Conservation (phyloP, 1,284 basidiomycete species). For the Ustilago esculenta region DNA sequence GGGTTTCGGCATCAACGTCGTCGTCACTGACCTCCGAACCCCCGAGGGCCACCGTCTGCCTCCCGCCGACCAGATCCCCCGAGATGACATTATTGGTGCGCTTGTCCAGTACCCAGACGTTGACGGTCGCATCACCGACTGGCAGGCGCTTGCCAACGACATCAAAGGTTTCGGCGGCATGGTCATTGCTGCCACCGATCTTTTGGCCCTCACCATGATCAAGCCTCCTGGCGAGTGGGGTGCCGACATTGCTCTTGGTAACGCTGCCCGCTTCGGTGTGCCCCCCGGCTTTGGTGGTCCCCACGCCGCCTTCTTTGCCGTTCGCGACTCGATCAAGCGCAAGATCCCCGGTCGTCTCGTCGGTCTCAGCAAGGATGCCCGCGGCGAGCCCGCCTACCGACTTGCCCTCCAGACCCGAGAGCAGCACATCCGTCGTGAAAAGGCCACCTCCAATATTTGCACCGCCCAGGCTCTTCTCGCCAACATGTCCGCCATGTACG, state of each 20-base stretch:
- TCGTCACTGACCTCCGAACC: conserved; percentile 52
- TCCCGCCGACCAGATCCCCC: conserved; percentile 51
- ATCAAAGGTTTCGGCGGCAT: conserved; percentile 82
- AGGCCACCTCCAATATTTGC: conserved; percentile 67
- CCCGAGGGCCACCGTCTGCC: conserved; percentile 55
- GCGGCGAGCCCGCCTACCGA: conserved; percentile 88
- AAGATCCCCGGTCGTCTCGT: conserved; percentile 97
- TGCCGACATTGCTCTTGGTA: conserved; percentile 93
- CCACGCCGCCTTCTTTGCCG: conserved; percentile 90
- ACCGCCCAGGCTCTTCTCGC: conserved; percentile 65
- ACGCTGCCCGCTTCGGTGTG: conserved; percentile 89
- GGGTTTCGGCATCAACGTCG: conserved; percentile 65
- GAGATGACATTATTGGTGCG: conserved; percentile 77
- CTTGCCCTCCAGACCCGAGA: conserved; percentile 79
- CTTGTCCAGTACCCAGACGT: conserved; percentile 83
- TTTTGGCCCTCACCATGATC: conserved; percentile 90
- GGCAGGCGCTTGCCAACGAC: conserved; percentile 74
- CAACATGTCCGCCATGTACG: conserved; percentile 68
- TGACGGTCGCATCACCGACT: conserved; percentile 85
- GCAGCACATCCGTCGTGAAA: conserved; percentile 67
- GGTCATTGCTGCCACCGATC: conserved; percentile 87
- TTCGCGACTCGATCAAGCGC: conserved; percentile 89
- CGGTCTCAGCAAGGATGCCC: conserved; percentile 84
- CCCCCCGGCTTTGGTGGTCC: conserved; percentile 69
- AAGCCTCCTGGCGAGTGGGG: conserved; percentile 99